Evolutionary conservation across 83 land plant species (phyloP).

Genomic region (Thuja plicata): DNA sequence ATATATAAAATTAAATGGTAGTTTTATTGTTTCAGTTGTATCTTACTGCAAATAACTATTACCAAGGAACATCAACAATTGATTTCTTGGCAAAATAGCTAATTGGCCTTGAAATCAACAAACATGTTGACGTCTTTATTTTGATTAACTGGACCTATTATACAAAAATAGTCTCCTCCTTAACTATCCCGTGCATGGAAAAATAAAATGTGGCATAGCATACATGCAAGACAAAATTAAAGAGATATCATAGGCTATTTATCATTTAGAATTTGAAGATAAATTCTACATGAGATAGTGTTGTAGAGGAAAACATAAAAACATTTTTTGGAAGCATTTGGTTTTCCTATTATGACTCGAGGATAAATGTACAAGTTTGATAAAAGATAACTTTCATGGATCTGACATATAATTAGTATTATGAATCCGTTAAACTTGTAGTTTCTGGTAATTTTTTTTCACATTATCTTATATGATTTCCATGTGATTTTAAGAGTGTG

Average conservation of each 20-base stretch:
- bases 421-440: not conserved
- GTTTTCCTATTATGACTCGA: not conserved
- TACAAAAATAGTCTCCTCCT: not conserved
- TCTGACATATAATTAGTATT: not conserved
- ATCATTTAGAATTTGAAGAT: not conserved
- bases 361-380: not conserved
- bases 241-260: not conserved
- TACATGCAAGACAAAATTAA: not conserved
- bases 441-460: not conserved
- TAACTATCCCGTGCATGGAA: not conserved
- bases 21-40: not conserved
- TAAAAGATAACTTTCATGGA: too few species aligned
- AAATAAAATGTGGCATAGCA: not conserved
- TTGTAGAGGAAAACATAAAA: not conserved
- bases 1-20: not conserved
- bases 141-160: not conserved
- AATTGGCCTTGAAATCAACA: not conserved
- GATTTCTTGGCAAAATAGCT: not conserved
- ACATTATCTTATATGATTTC: not conserved
- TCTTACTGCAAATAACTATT: not conserved
- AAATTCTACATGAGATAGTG: not conserved
- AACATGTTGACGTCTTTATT: not conserved
- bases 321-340: not conserved
- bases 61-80: not conserved
- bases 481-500: not conserved